Evolutionary conservation across 495 filamentous ascomycete species (phyloP), one percentile per base, ranked within the genome.

Genomic region (Corynascus novoguineensis): DNA sequence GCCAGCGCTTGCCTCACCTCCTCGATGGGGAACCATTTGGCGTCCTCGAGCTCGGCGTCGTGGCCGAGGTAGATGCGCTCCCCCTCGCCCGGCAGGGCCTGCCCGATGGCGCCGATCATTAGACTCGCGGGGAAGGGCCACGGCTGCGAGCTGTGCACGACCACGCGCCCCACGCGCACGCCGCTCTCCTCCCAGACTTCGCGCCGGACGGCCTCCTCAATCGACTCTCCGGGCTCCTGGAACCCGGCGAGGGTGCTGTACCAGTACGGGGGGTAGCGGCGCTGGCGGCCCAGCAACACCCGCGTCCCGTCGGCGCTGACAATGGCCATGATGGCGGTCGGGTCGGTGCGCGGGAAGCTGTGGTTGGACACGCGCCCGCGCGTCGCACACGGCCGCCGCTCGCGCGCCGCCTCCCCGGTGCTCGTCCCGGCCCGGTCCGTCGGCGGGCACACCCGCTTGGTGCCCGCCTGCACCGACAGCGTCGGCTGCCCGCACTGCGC

Each of bases 101-200:
- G 92, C 6, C 83, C 95, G 61, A 97, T 83, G 3, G 90, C 84
- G 0, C 93, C 95, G 63, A 98, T 93, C 93, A 98, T 97, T 62
- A 97, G 69, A 64, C 87, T 96, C 7, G 89, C 88, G 1, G 76
- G 76, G 57, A 73, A 78, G 4, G 76, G 76, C 76, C 76, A 79
- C 8, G 93, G 93, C 74, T 98, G 93, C 54, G 90, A 90, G 22
- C 84, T 89, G 65, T 98, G 92, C 53, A 98, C 86, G 1, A 96
- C 81, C 15, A 98, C 95, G 1, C 92, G 80, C 8, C 90, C 92
- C 2, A 96, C 80, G 8, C 73, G 78, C 15, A 97, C 88, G 3
- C 93, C 93, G 40, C 86, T 82, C 69, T 98, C 93, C 67, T 98
- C 93, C 89, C 90, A 97, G 1, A 96, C 90, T 71, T 98, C 95